Evolutionary conservation across 2,329 filamentous ascomycete species (phyloP), one percentile per base, ranked within the genome.

Genomic region (Karstenula rhodostoma): DNA sequence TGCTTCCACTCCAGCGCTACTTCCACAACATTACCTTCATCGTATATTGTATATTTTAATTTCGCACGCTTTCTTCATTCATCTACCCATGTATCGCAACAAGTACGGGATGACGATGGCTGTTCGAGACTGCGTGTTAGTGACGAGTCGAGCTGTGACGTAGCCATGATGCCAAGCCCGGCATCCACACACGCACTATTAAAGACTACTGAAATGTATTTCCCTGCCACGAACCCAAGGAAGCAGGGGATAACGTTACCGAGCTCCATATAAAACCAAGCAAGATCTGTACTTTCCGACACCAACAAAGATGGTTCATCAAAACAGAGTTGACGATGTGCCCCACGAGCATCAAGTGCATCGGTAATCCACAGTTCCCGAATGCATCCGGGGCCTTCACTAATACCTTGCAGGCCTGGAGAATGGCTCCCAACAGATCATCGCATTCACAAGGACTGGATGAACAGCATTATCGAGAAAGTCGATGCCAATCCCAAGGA

Each of bases 341-440:
- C 65, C 67, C 3, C 52, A 67, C 4, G 64, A 70, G 33, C 65
- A 70, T 47, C 64, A 50, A 5, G 49, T 70, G 54, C 64, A 71
- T 43, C 60, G 67, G 47, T 63, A 58, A 1, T 56, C 40, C 37
- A 52, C 32, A 49, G 40, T 8, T 29, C 10, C 3, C 25, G 13
- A 13, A 9, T 22, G 9, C 6, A 3, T 33, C 25, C 13, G 12
- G 2, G n/a, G 29, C 23, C 8, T 8, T 29, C 27, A 29, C 27
- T 46, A 27, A 48, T 37, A 23, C 19, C 6, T 22, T 19, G 22
- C 44, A 53, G 53, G 6, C 37, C 43, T 35, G 25, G 65, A 15
- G 58, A 61, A 29, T 91, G 89, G 89, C 82, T 91, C 29, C 88
- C 88, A 2, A 78, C 85, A 2, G 87, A 90, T 76, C 84, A 87